Evolutionary conservation across 768 basidiomycete genomes (phyloP), one percentile per base, ranked within the genome.

Genomic region (Cytidiella melzeri): DNA sequence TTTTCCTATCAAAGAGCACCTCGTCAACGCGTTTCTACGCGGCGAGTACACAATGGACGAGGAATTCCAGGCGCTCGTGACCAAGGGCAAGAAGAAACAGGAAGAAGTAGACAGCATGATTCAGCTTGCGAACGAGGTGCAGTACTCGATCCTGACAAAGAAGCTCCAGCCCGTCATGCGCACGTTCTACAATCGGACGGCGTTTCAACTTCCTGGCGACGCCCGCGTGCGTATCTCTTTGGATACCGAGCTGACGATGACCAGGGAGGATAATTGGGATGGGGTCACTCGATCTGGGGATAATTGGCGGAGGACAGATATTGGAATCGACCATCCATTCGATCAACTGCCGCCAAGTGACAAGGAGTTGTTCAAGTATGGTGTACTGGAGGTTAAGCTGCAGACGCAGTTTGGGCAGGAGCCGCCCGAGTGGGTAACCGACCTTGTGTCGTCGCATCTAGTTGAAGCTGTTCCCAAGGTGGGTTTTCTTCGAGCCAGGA

Each of bases 401-500:
- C 94, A 98, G 68, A 98, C 94, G 2, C 93, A 97, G 61, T 76
- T 85, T 53, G 96, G 96, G 0, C 94, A 97, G 64, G 81, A 96
- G 64, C 94, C 96, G 3, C 95, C 95, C 1, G 73, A 86, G 62
- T 99, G 96, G 96, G 92, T 98, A 15, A 83, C 84, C 5, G 95
- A 98, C 48, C 80, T 99, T n/a, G 92, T 98, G 20, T 83, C 87
- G 58, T 92, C 89, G 24, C 92, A 98, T 67, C 70, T 98, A 5
- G 95, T 98, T 15, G 96, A 97, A 66, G 92, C 94, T 11, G 92
- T 99, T 1, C 96, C 96, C 27, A 98, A 98, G 70, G 98, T 98
- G 75, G 88, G 85, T 12, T 26, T 40, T 18, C 19, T 28, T 47
- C 25, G 25, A 18, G 5, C 19, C 9, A n/a, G n/a, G n/a, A n/a